These are phyloP conservation scores for Hygrophorus pudorinus DNA, from an alignment of 768 basidiomycete species.

Conservation along the genomic window DNA sequence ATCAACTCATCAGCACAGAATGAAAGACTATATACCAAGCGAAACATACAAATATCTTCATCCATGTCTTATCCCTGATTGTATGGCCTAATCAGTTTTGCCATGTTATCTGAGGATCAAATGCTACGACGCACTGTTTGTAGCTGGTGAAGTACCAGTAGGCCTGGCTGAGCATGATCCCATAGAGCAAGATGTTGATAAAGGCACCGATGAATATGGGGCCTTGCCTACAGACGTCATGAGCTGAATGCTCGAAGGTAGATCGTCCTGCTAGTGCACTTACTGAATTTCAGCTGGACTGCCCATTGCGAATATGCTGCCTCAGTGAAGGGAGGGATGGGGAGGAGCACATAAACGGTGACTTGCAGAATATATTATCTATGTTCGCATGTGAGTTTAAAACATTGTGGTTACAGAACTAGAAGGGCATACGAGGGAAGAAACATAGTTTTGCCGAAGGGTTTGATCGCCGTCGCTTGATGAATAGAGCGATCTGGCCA, in stretches of 20 bases:
- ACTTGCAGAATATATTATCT: too few species aligned
- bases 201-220: constrained; percentile 40
- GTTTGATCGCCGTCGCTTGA: too few species aligned
- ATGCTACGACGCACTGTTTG: constrained; percentile 20
- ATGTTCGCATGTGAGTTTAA: too few species aligned
- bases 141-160: constrained; percentile 36
- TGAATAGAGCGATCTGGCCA: too few species aligned
- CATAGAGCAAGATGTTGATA: constrained; percentile 37
- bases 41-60: constrained; percentile 33
- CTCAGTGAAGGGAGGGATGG: too few species aligned
- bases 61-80: constrained; percentile 32
- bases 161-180: constrained; percentile 39
- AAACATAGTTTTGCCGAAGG: too few species aligned
- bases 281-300: constrained; percentile 26
- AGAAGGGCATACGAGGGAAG: too few species aligned
- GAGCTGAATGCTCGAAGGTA: constrained; percentile 1
- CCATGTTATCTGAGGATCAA: not conserved
- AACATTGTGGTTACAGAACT: too few species aligned
- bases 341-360: too few species aligned
- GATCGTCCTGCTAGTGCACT: constrained; percentile 7
- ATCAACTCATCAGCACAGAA: not conserved
- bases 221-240: constrained; percentile 26
- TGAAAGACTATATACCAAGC: not conserved
- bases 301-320: not conserved
- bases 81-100: not conserved